Evolutionary conservation across 495 filamentous ascomycete genomes (phyloP), one percentile per base, ranked within the genome.

Genomic region (Neurospora sp.): DNA sequence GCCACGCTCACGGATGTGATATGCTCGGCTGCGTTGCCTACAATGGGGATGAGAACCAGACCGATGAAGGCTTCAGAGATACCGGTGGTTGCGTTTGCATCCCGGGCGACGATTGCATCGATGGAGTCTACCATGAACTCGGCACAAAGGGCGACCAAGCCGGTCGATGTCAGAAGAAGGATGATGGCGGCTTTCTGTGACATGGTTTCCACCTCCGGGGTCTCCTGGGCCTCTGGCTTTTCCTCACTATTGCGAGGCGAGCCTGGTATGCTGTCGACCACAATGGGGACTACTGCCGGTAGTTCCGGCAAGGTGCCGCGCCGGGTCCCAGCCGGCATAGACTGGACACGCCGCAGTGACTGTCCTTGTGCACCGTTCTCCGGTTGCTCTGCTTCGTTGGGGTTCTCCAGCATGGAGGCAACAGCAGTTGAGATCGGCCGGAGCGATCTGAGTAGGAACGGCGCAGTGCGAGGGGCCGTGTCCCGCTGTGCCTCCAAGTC

Each of bases 11-110:
- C 92, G 6, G 92, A 92, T 0, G 93, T 95, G 23, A 94, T 91
- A 83, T 96, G 92, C 82, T 96, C 93, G 8, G 93, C 93, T 1
- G 93, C 93, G 74, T 96, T 96, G 72, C 93, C 92, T 10, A 96
- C 91, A 74, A 96, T 93, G n/a, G 93, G 92, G 20, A 95, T 81
- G 75, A 96, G 89, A 77, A 96, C 94, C 5, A 96, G 84, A 71
- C 93, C 93, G 72, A 96, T 91, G 78, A 96, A 95, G 4, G 90
- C 87, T 79, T 93, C 86, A 75, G 87, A 90, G 70, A 95, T 82
- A 42, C 79, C 79, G 1, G 89, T 88, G 39, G 85, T 85, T 9
- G 80, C 81, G 6, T 62, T 2, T 16, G 54, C 54, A 18, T 62
- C 54, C 54, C 54, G 54, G 5, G 73, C 71, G n/a, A 94, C 86